Evolutionary conservation across 352 stramenopile species (phyloP).

Genomic region (Blastocystis sp.): DNA sequence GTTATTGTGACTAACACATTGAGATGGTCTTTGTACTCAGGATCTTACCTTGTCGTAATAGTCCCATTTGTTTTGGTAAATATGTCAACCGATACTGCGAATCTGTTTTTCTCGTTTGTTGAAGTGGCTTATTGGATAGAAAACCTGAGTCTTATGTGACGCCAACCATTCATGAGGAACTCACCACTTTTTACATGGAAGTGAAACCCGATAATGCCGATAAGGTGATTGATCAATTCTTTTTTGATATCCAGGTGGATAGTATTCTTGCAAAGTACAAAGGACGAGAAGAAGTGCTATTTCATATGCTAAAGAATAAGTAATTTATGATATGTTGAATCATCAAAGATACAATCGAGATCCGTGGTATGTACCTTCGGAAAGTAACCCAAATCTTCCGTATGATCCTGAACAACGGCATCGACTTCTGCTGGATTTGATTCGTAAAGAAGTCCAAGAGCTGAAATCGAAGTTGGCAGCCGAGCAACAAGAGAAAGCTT

Average conservation of each 20-base stretch:
- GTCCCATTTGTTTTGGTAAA: background rate
- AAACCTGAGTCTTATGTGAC: background rate
- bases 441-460: background rate
- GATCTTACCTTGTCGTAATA: background rate
- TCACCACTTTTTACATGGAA: background rate
- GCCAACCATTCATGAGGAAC: background rate
- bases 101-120: background rate
- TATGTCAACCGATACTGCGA: background rate
- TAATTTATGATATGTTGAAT: background rate
- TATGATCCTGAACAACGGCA: background rate
- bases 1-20: background rate
- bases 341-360: background rate
- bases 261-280: constrained; percentile 22
- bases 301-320: constrained; percentile 25
- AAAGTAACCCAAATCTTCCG: background rate
- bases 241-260: background rate
- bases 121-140: background rate
- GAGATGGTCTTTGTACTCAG: background rate
- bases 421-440: background rate
- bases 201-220: background rate
- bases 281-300: background rate
- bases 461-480: background rate
- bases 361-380: background rate
- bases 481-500: background rate
- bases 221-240: background rate